Evolutionary conservation across 495 filamentous ascomycete species (phyloP).

Genomic region (Polyplosphaeria fusca): DNA sequence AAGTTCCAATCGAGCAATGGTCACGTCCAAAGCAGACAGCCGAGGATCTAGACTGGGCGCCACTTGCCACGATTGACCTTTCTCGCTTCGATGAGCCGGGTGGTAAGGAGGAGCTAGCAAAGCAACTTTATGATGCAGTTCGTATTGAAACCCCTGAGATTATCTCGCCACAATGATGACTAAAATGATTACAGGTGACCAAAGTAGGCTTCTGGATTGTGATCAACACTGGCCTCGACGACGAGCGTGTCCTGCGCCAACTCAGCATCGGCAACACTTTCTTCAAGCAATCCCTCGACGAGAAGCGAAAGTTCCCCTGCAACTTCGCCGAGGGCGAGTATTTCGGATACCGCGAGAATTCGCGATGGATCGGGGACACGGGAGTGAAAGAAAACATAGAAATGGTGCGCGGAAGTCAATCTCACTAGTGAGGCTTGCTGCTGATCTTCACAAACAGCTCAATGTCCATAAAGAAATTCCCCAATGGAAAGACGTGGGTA

Average conservation of each 20-base stretch:
- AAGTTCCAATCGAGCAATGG: constrained; percentile 3
- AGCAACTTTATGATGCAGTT: constrained; percentile 56
- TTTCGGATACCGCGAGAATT: constrained; percentile 46
- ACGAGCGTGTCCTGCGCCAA: constrained; percentile 56
- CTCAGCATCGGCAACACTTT: constrained; percentile 55
- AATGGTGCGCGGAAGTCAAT: constrained; percentile 38
- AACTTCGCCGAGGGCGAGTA: constrained; percentile 50
- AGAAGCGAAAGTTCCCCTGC: constrained; percentile 51
- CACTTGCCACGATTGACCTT: constrained; percentile 56
- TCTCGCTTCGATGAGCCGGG: constrained; percentile 50
- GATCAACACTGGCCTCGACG: constrained; percentile 46
- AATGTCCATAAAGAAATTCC: constrained; percentile 53
- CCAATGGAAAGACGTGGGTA: constrained; percentile 39
- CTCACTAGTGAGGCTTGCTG: neutral
- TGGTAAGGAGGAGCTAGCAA: constrained; percentile 53
- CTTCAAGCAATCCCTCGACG: constrained; percentile 50
- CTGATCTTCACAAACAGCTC: constrained; percentile 36
- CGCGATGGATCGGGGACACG: constrained; percentile 47
- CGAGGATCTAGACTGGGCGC: constrained; percentile 45
- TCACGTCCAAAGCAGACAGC: constrained; percentile 12
- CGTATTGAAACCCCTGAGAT: too few relatives aligned
- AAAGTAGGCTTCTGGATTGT: constrained; percentile 18
- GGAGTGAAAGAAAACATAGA: constrained; percentile 49
- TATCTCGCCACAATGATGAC: too few relatives aligned
- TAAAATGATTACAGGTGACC: too few relatives aligned